These are phyloP conservation scores for Amyloporia xantha DNA, from an alignment of 768 basidiomycete genomes.

Conservation along the genomic window DNA sequence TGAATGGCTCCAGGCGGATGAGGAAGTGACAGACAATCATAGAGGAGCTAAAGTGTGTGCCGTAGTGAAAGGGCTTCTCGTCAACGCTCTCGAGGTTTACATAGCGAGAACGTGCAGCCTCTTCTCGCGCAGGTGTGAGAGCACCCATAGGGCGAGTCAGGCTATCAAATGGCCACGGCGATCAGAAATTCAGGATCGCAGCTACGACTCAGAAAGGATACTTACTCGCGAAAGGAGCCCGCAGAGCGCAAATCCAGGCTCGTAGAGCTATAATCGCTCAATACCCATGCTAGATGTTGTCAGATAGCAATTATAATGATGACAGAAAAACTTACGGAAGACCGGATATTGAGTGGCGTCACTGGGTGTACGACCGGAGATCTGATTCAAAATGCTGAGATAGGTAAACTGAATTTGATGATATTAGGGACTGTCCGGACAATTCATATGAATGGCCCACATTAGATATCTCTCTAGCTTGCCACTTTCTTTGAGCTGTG, in stretches of 20 bases:
- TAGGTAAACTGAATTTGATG: constrained; percentile 67
- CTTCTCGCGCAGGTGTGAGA: constrained; percentile 62
- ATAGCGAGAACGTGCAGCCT: constrained; percentile 74
- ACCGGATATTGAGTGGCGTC: constrained; percentile 95
- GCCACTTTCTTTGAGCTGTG: constrained; percentile 79
- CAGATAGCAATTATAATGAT: not conserved
- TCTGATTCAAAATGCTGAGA: constrained; percentile 82
- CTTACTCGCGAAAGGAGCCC: constrained; percentile 68
- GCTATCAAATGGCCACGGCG: too few species aligned
- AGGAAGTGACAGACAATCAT: constrained; percentile 97
- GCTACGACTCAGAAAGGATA: too few species aligned
- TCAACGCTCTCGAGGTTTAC: constrained; percentile 67
- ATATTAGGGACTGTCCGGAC: not conserved
- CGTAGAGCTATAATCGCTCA: constrained; percentile 76
- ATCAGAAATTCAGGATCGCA: not conserved
- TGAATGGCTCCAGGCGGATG: constrained; percentile 85
- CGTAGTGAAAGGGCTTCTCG: constrained; percentile 88
- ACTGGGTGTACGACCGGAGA: constrained; percentile 88
- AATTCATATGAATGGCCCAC: constrained; percentile 35
- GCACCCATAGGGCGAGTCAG: constrained; percentile 89
- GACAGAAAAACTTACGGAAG: constrained; percentile 50
- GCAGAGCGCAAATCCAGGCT: constrained; percentile 57
- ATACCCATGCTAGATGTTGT: constrained; percentile 67
- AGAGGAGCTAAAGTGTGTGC: constrained; percentile 93
- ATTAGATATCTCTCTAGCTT: constrained; percentile 86